phyloP scores from a whole-genome alignment of 306 rosid species.

The Lotus japonicus region DNA sequence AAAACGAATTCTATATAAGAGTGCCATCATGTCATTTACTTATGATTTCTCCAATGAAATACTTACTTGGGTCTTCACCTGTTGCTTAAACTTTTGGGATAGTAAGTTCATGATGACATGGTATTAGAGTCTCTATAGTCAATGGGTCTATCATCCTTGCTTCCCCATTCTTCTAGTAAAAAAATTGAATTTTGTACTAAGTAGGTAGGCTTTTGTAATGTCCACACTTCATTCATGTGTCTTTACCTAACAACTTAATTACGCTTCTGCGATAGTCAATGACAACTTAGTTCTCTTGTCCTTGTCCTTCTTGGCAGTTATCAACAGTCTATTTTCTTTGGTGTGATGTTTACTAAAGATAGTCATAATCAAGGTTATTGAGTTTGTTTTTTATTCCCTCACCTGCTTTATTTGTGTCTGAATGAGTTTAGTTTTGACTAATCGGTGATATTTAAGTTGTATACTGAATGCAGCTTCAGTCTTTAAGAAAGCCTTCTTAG shows the following conservation, averaged over 20 bases:
- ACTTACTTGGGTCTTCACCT: background rate
- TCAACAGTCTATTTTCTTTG: background rate
- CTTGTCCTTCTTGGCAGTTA: background rate
- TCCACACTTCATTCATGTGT: too few species aligned
- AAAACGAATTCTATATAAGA: background rate
- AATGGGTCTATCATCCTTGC: too few species aligned
- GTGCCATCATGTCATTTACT: background rate
- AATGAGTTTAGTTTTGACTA: conserved; percentile 2
- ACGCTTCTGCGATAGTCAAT: too few species aligned
- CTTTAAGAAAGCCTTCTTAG: conserved; percentile 10
- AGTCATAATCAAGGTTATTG: background rate
- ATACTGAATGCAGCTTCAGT: background rate
- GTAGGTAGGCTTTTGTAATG: too few species aligned
- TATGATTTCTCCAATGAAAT: background rate
- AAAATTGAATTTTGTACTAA: too few species aligned
- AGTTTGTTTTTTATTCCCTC: background rate
- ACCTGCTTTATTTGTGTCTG: background rate
- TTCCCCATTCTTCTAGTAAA: too few species aligned
- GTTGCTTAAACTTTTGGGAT: too few species aligned
- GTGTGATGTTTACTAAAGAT: background rate
- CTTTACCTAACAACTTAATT: too few species aligned
- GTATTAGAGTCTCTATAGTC: too few species aligned
- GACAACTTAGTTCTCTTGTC: too few species aligned
- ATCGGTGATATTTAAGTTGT: background rate
- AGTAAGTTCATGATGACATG: too few species aligned